These are phyloP conservation scores for Cladosporium austrohemisphaericum DNA, from an alignment of 2,329 filamentous ascomycete genomes.

Conservation along the genomic window DNA sequence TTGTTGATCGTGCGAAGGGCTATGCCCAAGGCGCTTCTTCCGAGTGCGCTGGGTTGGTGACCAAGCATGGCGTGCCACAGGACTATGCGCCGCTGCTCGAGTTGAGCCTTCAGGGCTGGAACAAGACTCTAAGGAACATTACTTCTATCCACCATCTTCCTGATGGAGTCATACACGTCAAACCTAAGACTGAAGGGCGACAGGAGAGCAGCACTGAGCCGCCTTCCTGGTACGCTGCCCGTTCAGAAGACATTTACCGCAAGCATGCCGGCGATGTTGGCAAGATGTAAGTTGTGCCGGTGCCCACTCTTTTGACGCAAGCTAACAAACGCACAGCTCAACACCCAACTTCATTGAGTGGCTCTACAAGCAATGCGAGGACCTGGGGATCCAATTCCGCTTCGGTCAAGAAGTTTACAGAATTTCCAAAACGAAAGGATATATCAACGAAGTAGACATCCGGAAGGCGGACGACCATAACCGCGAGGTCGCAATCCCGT, in stretches of 20 bases:
- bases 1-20: conserved; percentile 25
- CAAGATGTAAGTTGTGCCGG: conserved; percentile 15
- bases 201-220: neutral
- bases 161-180: neutral
- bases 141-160: neutral
- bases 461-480: neutral
- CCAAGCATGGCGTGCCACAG: conserved; percentile 12
- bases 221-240: conserved; percentile 17
- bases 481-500: conserved; percentile 11
- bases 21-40: conserved; percentile 20
- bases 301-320: neutral
- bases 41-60: conserved; percentile 22
- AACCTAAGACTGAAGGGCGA: neutral
- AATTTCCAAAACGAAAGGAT: neutral
- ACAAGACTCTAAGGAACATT: conserved; percentile 10
- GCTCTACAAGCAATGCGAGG: conserved; percentile 19
- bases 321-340: conserved; percentile 15
- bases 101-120: conserved; percentile 17
- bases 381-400: conserved; percentile 20
- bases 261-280: conserved; percentile 14
- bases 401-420: conserved; percentile 17
- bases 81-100: conserved; percentile 10
- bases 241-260: neutral
- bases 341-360: conserved; percentile 16
- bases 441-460: conserved; percentile 14